phyloP scores from a whole-genome alignment of 345 rosid genomes.

The Aurinia saxatilis region DNA sequence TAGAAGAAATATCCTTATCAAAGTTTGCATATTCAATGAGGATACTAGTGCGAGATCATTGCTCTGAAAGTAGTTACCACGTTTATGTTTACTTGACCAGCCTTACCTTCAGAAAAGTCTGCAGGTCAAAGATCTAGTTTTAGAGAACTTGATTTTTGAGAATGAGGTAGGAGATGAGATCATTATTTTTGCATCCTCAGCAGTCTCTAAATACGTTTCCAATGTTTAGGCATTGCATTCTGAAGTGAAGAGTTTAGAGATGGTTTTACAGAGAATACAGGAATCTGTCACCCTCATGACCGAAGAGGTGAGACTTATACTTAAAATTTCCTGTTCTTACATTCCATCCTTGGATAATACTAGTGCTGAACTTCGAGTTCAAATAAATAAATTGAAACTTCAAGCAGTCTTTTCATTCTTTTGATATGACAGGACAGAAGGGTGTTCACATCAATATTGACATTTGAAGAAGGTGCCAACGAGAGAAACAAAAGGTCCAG shows the following conservation, averaged over 20 bases:
- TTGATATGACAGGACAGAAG: constrained; percentile 45
- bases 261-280: constrained; percentile 50
- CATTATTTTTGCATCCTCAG: constrained; percentile 13
- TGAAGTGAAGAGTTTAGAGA: constrained; percentile 49
- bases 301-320: constrained; percentile 46
- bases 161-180: constrained; percentile 47
- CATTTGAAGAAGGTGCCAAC: constrained; percentile 29
- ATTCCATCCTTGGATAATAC: background rate
- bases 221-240: constrained; percentile 46
- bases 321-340: background rate
- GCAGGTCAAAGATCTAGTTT: constrained; percentile 48
- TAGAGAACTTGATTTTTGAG: constrained; percentile 57
- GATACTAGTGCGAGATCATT: constrained; percentile 9
- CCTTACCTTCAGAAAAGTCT: constrained; percentile 65
- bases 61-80: constrained; percentile 12
- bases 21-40: background rate
- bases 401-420: constrained; percentile 6
- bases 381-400: background rate
- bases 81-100: constrained; percentile 42
- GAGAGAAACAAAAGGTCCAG: constrained; percentile 29
- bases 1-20: constrained; percentile 64
- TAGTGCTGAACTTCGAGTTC: background rate
- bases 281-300: constrained; percentile 50
- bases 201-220: background rate
- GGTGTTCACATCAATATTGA: constrained; percentile 37